Evolutionary conservation across 2,329 filamentous ascomycete species (phyloP).

Genomic region (Ascochyta clinopodiicola): DNA sequence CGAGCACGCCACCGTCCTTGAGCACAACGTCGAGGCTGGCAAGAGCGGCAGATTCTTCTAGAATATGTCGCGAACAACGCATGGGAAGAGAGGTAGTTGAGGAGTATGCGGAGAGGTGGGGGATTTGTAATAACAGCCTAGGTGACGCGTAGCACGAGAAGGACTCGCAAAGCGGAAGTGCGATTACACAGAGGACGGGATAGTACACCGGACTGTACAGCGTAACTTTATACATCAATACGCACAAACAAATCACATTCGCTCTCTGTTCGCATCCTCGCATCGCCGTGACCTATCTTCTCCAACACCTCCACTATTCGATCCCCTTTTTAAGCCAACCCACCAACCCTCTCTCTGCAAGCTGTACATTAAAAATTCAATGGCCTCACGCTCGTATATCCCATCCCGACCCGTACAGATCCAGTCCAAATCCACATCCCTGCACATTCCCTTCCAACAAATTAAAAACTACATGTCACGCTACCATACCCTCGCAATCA

Average conservation of each 20-base stretch:
- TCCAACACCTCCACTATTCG: too few species aligned
- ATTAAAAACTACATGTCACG: too few species aligned
- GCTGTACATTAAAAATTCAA: too few species aligned
- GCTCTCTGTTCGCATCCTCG: background rate
- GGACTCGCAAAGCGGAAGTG: background rate
- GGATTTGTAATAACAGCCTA: background rate
- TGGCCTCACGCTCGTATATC: too few species aligned
- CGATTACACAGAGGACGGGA: background rate
- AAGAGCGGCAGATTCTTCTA: conserved; percentile 45
- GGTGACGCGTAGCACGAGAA: background rate
- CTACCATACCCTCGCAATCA: too few species aligned
- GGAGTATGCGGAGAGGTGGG: background rate
- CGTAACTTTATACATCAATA: background rate
- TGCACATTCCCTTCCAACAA: too few species aligned
- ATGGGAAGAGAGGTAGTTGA: background rate
- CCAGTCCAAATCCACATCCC: too few species aligned
- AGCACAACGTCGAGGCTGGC: conserved; percentile 28
- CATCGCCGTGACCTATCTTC: too few species aligned
- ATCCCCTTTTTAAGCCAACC: too few species aligned
- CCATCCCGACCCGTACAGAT: too few species aligned
- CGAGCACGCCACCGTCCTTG: conserved; percentile 36
- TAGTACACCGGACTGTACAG: background rate
- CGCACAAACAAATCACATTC: background rate
- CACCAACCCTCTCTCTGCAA: too few species aligned
- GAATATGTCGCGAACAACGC: background rate